Base-by-base conservation (phyloP, 2,329 filamentous ascomycete species). In the Fusarium sp. region DNA sequence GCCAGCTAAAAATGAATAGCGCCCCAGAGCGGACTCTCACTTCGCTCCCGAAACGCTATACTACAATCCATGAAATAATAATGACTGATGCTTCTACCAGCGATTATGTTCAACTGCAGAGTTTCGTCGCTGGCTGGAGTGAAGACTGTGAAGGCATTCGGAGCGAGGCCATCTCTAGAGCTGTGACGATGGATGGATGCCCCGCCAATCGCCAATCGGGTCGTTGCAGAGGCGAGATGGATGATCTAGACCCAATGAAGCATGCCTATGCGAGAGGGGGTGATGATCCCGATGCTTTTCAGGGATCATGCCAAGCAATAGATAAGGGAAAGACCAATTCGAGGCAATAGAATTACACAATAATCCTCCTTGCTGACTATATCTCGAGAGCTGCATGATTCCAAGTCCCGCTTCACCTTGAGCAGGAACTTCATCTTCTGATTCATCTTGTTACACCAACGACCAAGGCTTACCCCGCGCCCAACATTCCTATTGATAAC, bases 171-270 rank as follows among this genome's bases (percentile, higher is more conserved):
- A 26, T 39, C n/a, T 26, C 14, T 8, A 28, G 14, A 28, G 20
- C 20, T 39, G 51, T 15, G 24, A 54, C 5, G 14, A 13, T 17
- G 8, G 2, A 13, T 18, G 34, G 17, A 17, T 34, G 32, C 26
- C 45, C 45, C 24, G 24, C 51, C 51, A 54, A 55, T 55, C 24
- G 24, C 51, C 51, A 54, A 55, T 55, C 51, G 34, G 34, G 6
- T 30, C 8, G 24, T n/a, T 39, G 24, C 10, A 38, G 5, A 14
- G 9, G 18, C n/a, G 24, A 22, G 20, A 22, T 28, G 5, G 20
- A 54, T 28, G 24, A n/a, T 28, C 51, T 55, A 55, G 34, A n/a
- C 51, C 34, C 34, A 22, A 55, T 55, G 51, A 55, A 41, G 51
- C 24, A 55, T 41, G 51, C 4, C 51, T n/a, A 39, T 55, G 34